Evolutionary conservation across 257 asterid genomes (phyloP).

Genomic region (Jaltomata sinuosa): DNA sequence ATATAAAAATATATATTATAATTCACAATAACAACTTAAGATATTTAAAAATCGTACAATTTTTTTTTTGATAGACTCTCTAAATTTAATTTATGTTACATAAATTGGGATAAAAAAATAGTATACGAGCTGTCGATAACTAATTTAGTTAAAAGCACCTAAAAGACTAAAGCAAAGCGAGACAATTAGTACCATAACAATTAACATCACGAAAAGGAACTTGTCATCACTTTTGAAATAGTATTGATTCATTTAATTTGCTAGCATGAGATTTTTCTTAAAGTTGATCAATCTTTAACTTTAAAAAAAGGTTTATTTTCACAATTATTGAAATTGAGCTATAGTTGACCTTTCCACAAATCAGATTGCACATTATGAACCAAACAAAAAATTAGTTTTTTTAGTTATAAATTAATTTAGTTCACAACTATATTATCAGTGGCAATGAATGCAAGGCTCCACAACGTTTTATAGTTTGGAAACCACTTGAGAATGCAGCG

Average conservation of each 20-base stretch:
- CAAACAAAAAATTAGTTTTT: background rate
- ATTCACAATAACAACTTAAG: no score
- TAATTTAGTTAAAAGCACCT: background rate
- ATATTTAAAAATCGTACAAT: no score
- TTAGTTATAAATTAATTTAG: background rate
- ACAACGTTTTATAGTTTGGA: background rate
- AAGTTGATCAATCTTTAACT: background rate
- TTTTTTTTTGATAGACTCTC: no score
- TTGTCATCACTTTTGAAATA: background rate
- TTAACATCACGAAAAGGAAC: background rate
- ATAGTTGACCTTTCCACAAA: background rate
- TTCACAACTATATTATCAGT: background rate
- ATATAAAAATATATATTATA: no score
- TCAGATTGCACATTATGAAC: background rate
- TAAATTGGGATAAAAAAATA: no score
- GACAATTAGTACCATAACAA: no score
- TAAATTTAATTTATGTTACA: no score
- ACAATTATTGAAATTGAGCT: no score
- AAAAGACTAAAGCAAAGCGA: background rate
- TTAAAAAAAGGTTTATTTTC: background rate
- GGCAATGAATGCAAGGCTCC: background rate
- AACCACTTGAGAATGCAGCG: background rate
- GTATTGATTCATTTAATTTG: background rate
- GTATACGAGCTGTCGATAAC: no score
- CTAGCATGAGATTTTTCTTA: background rate